Evolutionary conservation across 495 filamentous ascomycete genomes (phyloP).

Genomic region (Parathielavia hyrcaniae): DNA sequence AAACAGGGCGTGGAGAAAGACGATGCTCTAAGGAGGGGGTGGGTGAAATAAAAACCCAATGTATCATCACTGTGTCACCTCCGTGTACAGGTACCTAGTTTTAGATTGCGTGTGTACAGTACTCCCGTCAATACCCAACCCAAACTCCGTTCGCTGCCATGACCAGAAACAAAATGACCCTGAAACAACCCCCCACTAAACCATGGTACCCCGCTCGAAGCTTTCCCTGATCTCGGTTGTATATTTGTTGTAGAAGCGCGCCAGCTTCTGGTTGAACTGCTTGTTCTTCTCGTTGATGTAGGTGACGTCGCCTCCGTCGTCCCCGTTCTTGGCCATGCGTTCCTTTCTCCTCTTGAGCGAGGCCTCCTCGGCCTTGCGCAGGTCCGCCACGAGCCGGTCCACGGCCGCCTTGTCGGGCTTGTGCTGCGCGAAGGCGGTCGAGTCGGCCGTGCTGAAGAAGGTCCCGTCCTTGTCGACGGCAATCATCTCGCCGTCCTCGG

Average conservation of each 20-base stretch:
- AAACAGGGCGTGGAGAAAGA: conserved; percentile 70
- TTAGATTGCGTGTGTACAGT: conserved; percentile 17
- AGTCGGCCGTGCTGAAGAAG: conserved; percentile 84
- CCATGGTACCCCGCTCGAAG: conserved; percentile 93
- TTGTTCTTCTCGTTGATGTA: conserved; percentile 99
- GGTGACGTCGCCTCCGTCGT: conserved; percentile 80
- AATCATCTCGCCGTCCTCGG: conserved; percentile 85
- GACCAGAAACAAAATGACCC: conserved; percentile 14
- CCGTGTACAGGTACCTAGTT: neutral
- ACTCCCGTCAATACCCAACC: conserved; percentile 9
- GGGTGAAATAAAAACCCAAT: neutral
- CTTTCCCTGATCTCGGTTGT: conserved; percentile 94
- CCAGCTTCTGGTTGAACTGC: conserved; percentile 96
- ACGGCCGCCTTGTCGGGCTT: conserved; percentile 86
- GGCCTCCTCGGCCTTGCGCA: conserved; percentile 82
- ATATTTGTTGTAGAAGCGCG: conserved; percentile 97
- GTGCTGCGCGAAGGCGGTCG: conserved; percentile 71
- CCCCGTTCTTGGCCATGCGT: conserved; percentile 63
- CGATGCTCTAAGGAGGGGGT: conserved; percentile 64
- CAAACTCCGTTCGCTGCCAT: conserved; percentile 17
- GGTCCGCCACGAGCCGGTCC: conserved; percentile 77
- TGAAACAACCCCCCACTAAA: conserved; percentile 38
- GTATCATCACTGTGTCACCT: conserved; percentile 8
- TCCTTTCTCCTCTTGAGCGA: conserved; percentile 78
- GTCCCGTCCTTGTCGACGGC: conserved; percentile 84